These are phyloP conservation scores for Didymella arachidicola DNA, from an alignment of 2,329 filamentous ascomycete genomes.

Conservation along the genomic window DNA sequence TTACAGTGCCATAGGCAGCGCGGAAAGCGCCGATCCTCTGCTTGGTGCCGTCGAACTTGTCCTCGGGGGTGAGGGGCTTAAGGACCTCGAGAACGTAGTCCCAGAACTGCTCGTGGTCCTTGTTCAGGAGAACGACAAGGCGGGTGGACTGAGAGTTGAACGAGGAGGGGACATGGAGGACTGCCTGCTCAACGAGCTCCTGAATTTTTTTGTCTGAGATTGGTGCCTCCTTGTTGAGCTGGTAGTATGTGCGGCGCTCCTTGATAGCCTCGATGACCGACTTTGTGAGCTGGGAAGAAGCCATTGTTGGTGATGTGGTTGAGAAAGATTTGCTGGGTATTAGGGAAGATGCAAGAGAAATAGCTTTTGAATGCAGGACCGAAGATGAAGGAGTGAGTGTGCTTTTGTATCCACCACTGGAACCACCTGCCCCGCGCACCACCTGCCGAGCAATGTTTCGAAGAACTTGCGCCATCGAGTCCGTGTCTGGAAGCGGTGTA, in stretches of 20 bases:
- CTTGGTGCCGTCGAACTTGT: slow-evolving; percentile 65
- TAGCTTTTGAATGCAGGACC: slow-evolving; percentile 10
- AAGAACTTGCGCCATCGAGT: slow-evolving; percentile 44
- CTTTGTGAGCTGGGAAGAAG: slow-evolving; percentile 27
- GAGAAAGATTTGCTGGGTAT: slow-evolving; percentile 25
- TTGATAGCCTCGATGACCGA: slow-evolving; percentile 66
- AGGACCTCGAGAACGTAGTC: slow-evolving; percentile 71
- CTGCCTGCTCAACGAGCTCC: slow-evolving; percentile 66
- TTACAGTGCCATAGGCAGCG: slow-evolving; percentile 76
- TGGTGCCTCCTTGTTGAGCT: slow-evolving; percentile 69
- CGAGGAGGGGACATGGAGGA: slow-evolving; percentile 75
- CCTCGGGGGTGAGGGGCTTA: slow-evolving; percentile 72
- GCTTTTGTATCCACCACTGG: slow-evolving; percentile 36
- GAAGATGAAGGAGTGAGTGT: slow-evolving; percentile 17
- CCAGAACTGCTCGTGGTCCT: slow-evolving; percentile 90
- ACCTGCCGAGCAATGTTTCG: slow-evolving; percentile 43
- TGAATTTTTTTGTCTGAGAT: slow-evolving; percentile 66
- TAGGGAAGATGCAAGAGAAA: slow-evolving; percentile 18
- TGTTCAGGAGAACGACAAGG: slow-evolving; percentile 77
- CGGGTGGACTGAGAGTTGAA: slow-evolving; percentile 92
- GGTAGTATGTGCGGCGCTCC: slow-evolving; percentile 74
- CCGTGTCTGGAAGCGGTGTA: slow-evolving; percentile 25
- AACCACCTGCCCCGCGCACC: slow-evolving; percentile 20
- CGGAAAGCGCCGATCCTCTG: slow-evolving; percentile 67
- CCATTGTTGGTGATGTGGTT: slow-evolving; percentile 47